A percentile compares a stretch with the other conserved stretches of the same genome.
Evolutionary conservation across 2,329 filamentous ascomycete species (phyloP).

Genomic region (Botrytis elliptica): DNA sequence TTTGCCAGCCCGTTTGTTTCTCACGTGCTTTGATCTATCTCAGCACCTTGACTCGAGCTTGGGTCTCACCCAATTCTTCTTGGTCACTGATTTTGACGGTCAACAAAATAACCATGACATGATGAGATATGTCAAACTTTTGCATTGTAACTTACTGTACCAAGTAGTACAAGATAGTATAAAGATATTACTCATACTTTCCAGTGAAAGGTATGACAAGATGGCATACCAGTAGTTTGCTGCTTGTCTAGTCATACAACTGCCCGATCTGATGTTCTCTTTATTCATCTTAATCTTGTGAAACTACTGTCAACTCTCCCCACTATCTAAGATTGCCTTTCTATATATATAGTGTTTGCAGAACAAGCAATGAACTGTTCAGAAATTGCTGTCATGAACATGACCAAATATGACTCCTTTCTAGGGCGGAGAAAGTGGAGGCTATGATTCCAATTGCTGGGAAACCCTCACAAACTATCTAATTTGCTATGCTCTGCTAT

Average conservation of each 20-base stretch:
- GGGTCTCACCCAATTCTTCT: neutral
- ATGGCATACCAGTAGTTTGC: neutral
- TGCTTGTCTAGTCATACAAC: neutral
- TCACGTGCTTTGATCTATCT: neutral
- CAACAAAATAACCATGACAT: neutral
- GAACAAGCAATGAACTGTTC: neutral
- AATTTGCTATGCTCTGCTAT: neutral
- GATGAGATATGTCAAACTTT: neutral
- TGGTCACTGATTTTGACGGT: neutral
- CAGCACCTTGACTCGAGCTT: no score
- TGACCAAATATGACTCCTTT: slow-evolving; percentile 6
- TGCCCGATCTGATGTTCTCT: neutral
- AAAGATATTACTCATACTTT: neutral
- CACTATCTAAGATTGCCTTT: neutral
- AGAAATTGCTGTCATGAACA: neutral
- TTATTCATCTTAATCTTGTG: neutral
- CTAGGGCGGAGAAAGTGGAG: neutral
- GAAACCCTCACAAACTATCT: neutral
- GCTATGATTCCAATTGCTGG: neutral
- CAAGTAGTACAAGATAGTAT: neutral
- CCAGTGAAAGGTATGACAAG: neutral
- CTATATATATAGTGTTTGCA: slow-evolving; percentile 4
- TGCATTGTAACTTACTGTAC: neutral
- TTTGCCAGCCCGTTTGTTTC: neutral
- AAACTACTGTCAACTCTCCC: neutral